phyloP scores from a whole-genome alignment of 768 basidiomycete genomes.

The Sarcodon sp. region DNA sequence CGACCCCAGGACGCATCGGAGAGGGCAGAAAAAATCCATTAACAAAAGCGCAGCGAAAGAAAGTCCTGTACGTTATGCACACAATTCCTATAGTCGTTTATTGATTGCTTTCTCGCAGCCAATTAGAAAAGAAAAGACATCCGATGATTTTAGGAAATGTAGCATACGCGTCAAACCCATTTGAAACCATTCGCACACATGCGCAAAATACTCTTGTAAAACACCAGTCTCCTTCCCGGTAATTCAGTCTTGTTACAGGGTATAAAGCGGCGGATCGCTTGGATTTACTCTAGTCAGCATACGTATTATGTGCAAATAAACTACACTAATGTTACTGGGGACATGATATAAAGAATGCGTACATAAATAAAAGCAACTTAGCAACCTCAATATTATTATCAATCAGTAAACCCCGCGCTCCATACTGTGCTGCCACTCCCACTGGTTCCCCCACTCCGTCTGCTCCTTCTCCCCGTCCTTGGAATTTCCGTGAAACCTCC shows the following conservation, averaged over 20 bases:
- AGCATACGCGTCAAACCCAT: constrained; percentile 56
- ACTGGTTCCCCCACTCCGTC: constrained; percentile 25
- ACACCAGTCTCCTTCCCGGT: constrained; percentile 21
- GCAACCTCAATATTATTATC: background rate
- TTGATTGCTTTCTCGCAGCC: constrained; percentile 23
- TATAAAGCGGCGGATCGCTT: background rate
- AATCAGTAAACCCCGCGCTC: constrained; percentile 45
- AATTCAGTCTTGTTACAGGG: background rate
- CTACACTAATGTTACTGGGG: background rate
- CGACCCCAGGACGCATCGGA: constrained; percentile 46
- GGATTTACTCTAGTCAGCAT: background rate
- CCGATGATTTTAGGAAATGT: constrained; percentile 58
- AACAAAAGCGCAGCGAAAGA: constrained; percentile 51
- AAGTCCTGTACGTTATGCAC: constrained; percentile 40
- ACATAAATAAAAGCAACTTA: background rate
- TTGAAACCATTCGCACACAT: constrained; percentile 68
- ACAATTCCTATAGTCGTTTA: constrained; percentile 3
- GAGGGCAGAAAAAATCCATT: constrained; percentile 48
- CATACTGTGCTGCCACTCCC: constrained; percentile 72
- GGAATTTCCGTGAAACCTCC: constrained; percentile 78
- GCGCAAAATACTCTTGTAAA: constrained; percentile 66
- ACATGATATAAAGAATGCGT: too few relatives aligned
- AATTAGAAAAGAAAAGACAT: constrained; percentile 54
- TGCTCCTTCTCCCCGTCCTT: constrained; percentile 37
- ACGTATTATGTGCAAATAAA: background rate